Conservation (phyloP, 2,329 filamentous ascomycete species). For the Aaosphaeria pasadenensis region DNA sequence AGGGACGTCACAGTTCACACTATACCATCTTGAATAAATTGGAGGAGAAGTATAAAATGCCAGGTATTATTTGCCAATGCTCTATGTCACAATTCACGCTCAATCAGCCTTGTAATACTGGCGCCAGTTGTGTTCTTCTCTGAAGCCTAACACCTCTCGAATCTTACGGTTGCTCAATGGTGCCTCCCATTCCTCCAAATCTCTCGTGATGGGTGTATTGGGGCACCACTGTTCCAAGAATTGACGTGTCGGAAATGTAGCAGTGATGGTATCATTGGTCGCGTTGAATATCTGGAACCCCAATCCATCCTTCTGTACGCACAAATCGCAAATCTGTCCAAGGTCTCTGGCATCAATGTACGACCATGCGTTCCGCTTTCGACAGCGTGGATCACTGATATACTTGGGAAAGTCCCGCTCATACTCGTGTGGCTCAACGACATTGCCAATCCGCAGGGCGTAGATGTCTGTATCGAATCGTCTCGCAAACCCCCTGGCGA, state of each 20-base stretch:
- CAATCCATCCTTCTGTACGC: conserved; percentile 52
- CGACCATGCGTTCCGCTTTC: conserved; percentile 60
- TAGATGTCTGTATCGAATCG: conserved; percentile 59
- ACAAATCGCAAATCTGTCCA: conserved; percentile 59
- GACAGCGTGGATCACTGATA: conserved; percentile 48
- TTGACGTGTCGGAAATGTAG: conserved; percentile 49
- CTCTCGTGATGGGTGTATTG: conserved; percentile 50
- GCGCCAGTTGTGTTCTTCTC: conserved; percentile 58
- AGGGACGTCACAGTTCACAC: no score
- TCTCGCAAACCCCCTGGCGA: conserved; percentile 55
- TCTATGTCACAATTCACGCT: neutral
- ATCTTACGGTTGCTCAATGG: conserved; percentile 62
- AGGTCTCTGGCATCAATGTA: conserved; percentile 63
- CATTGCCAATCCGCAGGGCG: conserved; percentile 58
- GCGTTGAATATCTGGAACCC: conserved; percentile 65
- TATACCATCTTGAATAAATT: no score
- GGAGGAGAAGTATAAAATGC: no score
- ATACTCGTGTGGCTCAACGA: conserved; percentile 62
- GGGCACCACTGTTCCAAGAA: conserved; percentile 53
- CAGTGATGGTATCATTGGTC: conserved; percentile 61
- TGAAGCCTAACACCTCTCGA: conserved; percentile 56
- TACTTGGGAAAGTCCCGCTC: conserved; percentile 51
- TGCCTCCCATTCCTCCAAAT: conserved; percentile 58
- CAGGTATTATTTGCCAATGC: no score
- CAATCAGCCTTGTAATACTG: conserved; percentile 43